These are phyloP conservation scores for Apophysomyces sp. DNA, from an alignment of 371 early-diverging fungal species.

Conservation along the genomic window DNA sequence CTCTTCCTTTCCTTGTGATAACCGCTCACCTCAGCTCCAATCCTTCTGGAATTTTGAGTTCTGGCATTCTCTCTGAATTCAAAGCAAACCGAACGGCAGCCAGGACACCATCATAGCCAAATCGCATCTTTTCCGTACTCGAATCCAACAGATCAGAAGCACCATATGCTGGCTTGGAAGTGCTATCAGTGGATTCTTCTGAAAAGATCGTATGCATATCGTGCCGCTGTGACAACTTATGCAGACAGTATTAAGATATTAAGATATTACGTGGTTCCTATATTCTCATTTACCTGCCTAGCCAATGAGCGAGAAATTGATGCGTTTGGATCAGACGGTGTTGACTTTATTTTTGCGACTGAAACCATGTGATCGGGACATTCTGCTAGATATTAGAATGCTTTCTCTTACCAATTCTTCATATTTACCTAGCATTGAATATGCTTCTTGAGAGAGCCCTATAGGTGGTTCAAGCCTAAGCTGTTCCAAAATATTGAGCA, in stretches of 20 bases:
- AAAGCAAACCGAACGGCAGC: slow-evolving; percentile 62
- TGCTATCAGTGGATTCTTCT: neutral
- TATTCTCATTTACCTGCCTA: neutral
- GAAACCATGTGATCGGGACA: slow-evolving; percentile 66
- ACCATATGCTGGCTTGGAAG: neutral
- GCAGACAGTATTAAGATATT: neutral
- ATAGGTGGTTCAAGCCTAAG: slow-evolving; percentile 38
- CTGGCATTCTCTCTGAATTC: slow-evolving; percentile 41
- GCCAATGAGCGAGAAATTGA: neutral
- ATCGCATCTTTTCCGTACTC: slow-evolving; percentile 50
- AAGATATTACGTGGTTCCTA: neutral
- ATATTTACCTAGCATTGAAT: slow-evolving; percentile 46
- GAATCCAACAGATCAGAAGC: slow-evolving; percentile 21
- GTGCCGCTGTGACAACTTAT: neutral
- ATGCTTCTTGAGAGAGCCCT: slow-evolving; percentile 44
- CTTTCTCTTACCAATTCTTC: neutral
- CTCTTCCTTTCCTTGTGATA: neutral
- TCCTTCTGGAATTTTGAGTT: slow-evolving; percentile 34
- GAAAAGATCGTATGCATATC: slow-evolving; percentile 9
- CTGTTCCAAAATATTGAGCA: slow-evolving; percentile 40
- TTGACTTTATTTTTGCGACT: slow-evolving; percentile 15
- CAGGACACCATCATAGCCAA: slow-evolving; percentile 63
- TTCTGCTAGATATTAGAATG: slow-evolving; percentile 45
- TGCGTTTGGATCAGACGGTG: neutral
- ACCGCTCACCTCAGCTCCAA: slow-evolving; percentile 34